phyloP scores from a whole-genome alignment of 768 basidiomycete genomes.

The Tephrocybe sp. region DNA sequence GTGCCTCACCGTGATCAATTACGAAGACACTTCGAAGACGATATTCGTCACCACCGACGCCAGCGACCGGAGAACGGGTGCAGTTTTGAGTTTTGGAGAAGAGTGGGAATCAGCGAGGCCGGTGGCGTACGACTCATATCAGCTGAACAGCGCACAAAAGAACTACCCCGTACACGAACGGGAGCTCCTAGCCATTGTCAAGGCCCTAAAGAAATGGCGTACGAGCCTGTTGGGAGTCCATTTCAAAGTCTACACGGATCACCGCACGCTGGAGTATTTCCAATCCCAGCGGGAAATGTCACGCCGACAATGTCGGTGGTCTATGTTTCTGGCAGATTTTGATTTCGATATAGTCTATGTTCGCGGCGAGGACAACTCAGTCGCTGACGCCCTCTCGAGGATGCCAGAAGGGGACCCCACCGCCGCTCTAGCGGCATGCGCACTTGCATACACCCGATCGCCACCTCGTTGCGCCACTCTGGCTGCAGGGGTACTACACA shows the following conservation, averaged over 20 bases:
- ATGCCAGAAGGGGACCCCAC: too few species aligned
- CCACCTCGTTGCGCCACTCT: too few species aligned
- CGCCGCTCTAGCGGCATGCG: too few species aligned
- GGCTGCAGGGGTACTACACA: too few species aligned
- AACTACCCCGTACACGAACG: slow-evolving; percentile 27
- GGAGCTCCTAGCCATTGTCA: slow-evolving; percentile 34
- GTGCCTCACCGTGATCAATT: slow-evolving; percentile 29
- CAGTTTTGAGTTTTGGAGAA: slow-evolving; percentile 16
- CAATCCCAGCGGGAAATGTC: slow-evolving; percentile 27
- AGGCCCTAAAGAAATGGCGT: slow-evolving; percentile 25
- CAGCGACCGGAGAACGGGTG: not conserved
- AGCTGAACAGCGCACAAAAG: slow-evolving; percentile 4
- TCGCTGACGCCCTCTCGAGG: slow-evolving; percentile 32
- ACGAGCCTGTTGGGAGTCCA: slow-evolving; percentile 18
- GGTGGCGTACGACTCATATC: slow-evolving; percentile 2
- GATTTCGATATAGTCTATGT: slow-evolving; percentile 33
- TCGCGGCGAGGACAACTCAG: slow-evolving; percentile 28
- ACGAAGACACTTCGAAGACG: slow-evolving; percentile 22
- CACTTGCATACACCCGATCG: too few species aligned
- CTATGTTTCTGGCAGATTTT: slow-evolving; percentile 31
- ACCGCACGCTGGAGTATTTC: slow-evolving; percentile 27
- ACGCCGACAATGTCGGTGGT: slow-evolving; percentile 28
- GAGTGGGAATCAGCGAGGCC: slow-evolving; percentile 2
- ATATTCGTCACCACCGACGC: not conserved
- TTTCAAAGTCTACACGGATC: slow-evolving; percentile 14